Evolutionary conservation across 768 basidiomycete species (phyloP).

Genomic region (Gloeopeniophorella convolvens): DNA sequence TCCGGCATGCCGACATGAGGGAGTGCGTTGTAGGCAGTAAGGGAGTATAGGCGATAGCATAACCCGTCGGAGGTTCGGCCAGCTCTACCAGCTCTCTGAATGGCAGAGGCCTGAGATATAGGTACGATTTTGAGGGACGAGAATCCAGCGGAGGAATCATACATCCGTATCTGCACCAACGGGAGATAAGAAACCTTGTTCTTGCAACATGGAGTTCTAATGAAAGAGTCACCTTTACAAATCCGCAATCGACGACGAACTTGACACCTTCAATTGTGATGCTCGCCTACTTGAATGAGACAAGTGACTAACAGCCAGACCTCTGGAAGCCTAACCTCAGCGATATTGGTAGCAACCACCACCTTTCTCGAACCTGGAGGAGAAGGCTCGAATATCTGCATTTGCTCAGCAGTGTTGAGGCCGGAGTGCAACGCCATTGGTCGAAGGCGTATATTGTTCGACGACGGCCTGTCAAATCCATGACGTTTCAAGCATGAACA

Average conservation of each 20-base stretch:
- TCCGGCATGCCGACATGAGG: conserved; percentile 77
- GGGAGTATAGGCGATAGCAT: conserved; percentile 87
- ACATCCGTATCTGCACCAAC: conserved; percentile 67
- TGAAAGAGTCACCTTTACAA: conserved; percentile 67
- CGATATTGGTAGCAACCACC: conserved; percentile 92
- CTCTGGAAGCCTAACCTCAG: conserved; percentile 62
- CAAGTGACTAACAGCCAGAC: too few relatives aligned
- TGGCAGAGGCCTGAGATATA: conserved; percentile 82
- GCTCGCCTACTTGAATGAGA: conserved; percentile 56
- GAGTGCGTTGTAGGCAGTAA: conserved; percentile 52
- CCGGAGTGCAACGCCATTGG: conserved; percentile 86
- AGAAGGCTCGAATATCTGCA: conserved; percentile 73
- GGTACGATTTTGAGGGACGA: conserved; percentile 81
- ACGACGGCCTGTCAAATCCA: conserved; percentile 42
- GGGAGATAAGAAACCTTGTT: too few relatives aligned
- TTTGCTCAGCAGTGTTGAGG: conserved; percentile 80
- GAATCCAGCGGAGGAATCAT: conserved; percentile 80
- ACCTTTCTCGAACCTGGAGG: conserved; percentile 80
- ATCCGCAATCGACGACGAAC: conserved; percentile 90
- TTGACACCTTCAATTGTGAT: conserved; percentile 95
- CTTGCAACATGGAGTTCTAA: too few relatives aligned
- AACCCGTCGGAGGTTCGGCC: conserved; percentile 90
- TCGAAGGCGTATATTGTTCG: conserved; percentile 48
- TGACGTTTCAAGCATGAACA: not conserved
- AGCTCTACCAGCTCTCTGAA: conserved; percentile 90